Evolutionary conservation across 2,329 filamentous ascomycete genomes (phyloP).

Genomic region (Aspergillus eucalypticola): DNA sequence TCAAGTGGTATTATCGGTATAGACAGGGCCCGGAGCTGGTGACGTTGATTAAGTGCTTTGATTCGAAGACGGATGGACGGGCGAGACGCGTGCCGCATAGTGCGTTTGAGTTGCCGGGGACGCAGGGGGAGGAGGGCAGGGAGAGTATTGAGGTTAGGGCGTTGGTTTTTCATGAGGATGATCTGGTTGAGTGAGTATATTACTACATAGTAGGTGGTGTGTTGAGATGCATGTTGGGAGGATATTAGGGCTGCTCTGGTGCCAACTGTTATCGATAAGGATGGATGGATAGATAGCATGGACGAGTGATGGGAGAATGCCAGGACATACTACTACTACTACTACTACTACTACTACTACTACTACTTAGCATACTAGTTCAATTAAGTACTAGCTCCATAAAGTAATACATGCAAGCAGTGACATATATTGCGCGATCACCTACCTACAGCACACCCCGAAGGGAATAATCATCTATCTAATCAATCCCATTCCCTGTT

Average conservation of each 20-base stretch:
- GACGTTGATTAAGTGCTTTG: slow-evolving; percentile 63
- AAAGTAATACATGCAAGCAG: too few relatives aligned
- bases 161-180: slow-evolving; percentile 54
- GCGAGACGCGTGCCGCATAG: slow-evolving; percentile 58
- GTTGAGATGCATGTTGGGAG: neutral
- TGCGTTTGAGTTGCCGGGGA: slow-evolving; percentile 55
- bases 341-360: neutral
- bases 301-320: neutral
- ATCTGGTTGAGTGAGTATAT: slow-evolving; percentile 22
- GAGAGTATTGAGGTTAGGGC: slow-evolving; percentile 61
- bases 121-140: slow-evolving; percentile 39
- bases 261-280: neutral
- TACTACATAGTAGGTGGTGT: too few relatives aligned
- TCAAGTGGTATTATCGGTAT: slow-evolving; percentile 57
- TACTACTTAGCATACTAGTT: neutral
- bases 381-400: too few relatives aligned
- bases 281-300: neutral
- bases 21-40: slow-evolving; percentile 56
- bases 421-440: neutral
- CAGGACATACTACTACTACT: neutral
- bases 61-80: slow-evolving; percentile 57
- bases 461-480: neutral
- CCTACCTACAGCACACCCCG: neutral
- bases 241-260: neutral
- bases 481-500: neutral